Evolutionary conservation across 2,329 filamentous ascomycete species (phyloP).

Genomic region (Verruconis gallopava): DNA sequence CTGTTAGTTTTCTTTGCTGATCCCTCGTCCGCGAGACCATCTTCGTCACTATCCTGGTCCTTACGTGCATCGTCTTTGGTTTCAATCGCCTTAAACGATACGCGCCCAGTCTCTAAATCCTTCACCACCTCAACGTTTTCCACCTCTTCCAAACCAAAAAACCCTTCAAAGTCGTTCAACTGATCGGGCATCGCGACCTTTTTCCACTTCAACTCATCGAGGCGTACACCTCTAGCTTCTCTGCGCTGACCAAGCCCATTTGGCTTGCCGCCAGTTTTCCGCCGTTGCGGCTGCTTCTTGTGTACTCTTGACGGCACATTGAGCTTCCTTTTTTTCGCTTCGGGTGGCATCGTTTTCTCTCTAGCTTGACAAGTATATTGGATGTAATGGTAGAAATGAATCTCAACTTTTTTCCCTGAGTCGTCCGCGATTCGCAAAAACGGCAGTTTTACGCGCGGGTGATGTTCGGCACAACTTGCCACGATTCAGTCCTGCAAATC

Average conservation of each 20-base stretch:
- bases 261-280: conserved; percentile 8
- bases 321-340: conserved; percentile 23
- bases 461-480: no score
- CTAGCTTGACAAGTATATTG: no score
- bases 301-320: conserved; percentile 28
- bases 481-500: no score
- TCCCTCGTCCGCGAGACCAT: conserved; percentile 14
- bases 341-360: conserved; percentile 18
- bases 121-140: conserved; percentile 79
- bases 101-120: conserved; percentile 35
- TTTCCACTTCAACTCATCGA: conserved; percentile 48
- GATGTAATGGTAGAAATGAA: no score
- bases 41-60: conserved; percentile 16
- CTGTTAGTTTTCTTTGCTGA: conserved; percentile 17
- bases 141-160: conserved; percentile 83
- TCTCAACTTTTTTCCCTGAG: no score
- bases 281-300: conserved; percentile 31
- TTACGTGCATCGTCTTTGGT: conserved; percentile 13
- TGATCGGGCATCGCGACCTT: conserved; percentile 58
- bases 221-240: conserved; percentile 5
- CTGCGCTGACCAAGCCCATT: not conserved
- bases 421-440: no score
- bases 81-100: conserved; percentile 23
- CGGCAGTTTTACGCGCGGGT: no score
- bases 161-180: conserved; percentile 81